Evolutionary conservation across 73 alveolate genomes (phyloP).

Genomic region (Vitrella brassicaformis): DNA sequence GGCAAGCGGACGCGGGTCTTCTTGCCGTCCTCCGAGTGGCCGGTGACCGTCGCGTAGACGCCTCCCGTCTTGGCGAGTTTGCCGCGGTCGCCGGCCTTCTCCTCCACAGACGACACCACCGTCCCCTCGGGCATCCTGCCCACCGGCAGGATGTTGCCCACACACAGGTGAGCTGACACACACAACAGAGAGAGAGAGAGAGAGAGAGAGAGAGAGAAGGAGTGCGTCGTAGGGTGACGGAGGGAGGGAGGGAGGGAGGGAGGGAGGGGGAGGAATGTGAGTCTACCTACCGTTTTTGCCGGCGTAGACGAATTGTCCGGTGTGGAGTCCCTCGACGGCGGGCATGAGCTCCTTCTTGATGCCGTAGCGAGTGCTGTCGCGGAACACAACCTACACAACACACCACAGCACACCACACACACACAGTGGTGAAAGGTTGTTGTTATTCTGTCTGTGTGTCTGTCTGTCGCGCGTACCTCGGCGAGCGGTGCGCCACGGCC

Average conservation of each 20-base stretch:
- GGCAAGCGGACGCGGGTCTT: conserved; percentile 54
- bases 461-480: no score
- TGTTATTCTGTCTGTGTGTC: no score
- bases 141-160: conserved; percentile 88
- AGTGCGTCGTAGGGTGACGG: background rate
- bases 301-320: conserved; percentile 84
- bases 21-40: conserved; percentile 76
- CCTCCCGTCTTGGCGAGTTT: conserved; percentile 81
- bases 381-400: conserved; percentile 87
- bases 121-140: conserved; percentile 87
- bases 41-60: conserved; percentile 72
- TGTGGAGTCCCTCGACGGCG: conserved; percentile 85
- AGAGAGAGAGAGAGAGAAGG: background rate
- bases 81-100: conserved; percentile 83
- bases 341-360: conserved; percentile 74
- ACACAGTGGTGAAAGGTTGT: no score
- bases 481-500: conserved; percentile 94
- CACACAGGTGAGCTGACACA: conserved; percentile 62
- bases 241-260: background rate
- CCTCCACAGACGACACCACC: conserved; percentile 74
- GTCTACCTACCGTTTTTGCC: conserved; percentile 61
- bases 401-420: no score
- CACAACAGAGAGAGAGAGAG: background rate
- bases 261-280: background rate
- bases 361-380: conserved; percentile 83